Percentiles rank a stretch among this genome's conserved stretches.
Conservation (phyloP, 306 rosid genomes). For the Inga leiocalycina region DNA sequence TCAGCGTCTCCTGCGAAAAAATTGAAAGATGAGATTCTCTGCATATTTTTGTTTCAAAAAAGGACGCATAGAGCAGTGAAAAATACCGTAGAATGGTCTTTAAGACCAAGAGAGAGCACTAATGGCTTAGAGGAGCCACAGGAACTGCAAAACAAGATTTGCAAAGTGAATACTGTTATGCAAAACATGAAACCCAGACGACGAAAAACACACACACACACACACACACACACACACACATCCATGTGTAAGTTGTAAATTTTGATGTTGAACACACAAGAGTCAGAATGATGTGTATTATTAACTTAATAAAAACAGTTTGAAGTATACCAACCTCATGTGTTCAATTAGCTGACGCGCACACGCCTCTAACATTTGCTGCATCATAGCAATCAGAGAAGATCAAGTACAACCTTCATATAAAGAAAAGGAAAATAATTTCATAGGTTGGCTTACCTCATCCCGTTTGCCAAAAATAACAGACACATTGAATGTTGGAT, state of each 20-base stretch:
- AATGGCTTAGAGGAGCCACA: constrained; percentile 67
- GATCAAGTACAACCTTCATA: constrained; percentile 25
- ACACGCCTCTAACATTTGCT: constrained; percentile 86
- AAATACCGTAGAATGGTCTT: constrained; percentile 78
- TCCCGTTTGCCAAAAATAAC: constrained; percentile 90
- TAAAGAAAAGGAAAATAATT: constrained; percentile 25
- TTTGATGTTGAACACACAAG: neutral
- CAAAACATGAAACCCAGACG: neutral
- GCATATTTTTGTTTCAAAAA: neutral
- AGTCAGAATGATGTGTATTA: constrained; percentile 15
- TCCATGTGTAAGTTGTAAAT: neutral
- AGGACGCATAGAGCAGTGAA: neutral
- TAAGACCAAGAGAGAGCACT: constrained; percentile 90
- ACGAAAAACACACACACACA: too few species aligned
- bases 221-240: too few species aligned
- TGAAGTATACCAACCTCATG: constrained; percentile 56
- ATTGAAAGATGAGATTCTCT: constrained; percentile 8
- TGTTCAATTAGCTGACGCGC: constrained; percentile 87
- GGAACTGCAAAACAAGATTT: constrained; percentile 54
- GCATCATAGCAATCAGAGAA: constrained; percentile 37
- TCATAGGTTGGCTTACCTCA: constrained; percentile 57
- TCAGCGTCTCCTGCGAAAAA: constrained; percentile 78
- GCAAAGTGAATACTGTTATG: constrained; percentile 16
- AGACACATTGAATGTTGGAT: constrained; percentile 84
- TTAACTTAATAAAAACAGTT: neutral